Evolutionary conservation across 768 basidiomycete species (phyloP), one percentile per base, ranked within the genome.

Genomic region (Trametes cinnabarina): DNA sequence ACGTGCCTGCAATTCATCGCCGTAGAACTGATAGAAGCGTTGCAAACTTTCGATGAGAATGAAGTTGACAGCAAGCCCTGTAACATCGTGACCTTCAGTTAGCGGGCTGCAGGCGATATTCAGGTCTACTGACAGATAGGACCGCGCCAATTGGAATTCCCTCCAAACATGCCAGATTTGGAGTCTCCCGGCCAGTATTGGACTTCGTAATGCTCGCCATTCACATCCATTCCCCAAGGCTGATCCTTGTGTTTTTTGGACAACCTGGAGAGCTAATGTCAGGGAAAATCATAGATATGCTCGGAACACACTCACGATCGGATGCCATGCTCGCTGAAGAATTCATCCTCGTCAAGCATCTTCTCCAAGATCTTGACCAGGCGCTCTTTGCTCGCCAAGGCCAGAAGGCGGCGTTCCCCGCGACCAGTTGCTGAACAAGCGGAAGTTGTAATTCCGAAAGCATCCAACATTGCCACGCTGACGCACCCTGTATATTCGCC

Each of bases 101-200:
- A n/a, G 11, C 22, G n/a, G 19, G 22, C n/a, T 39, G 15, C 12
- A 20, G n/a, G 4, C 28, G 37, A 34, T 10, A 3, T 14, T 15
- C 20, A 57, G 22, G 41, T 4, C 25, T 4, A 60, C 83, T 74
- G 64, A 90, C 89, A 92, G 56, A 91, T 89, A 3, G 90, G 89
- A n/a, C 94, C 94, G 70, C 94, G 78, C 93, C 93, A 96, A 64
- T 94, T 95, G n/a, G 92, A 94, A 69, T 94, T 95, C n/a, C 92
- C 93, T 51, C 94, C 94, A 72, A 97, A 96, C 96, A 99, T 99
- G 46, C 94, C 95, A 11, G 92, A 94, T 65, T 83, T 84, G 2
- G 96, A 98, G 70, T 99, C 97, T 9, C 95, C 97, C 1, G 97
- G 96, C 97, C 97, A 98, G 73, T 98, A 99, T 32, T 84, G 83